Conservation (phyloP, 2,329 filamentous ascomycete species). For the Pleurostoma richardsiae region DNA sequence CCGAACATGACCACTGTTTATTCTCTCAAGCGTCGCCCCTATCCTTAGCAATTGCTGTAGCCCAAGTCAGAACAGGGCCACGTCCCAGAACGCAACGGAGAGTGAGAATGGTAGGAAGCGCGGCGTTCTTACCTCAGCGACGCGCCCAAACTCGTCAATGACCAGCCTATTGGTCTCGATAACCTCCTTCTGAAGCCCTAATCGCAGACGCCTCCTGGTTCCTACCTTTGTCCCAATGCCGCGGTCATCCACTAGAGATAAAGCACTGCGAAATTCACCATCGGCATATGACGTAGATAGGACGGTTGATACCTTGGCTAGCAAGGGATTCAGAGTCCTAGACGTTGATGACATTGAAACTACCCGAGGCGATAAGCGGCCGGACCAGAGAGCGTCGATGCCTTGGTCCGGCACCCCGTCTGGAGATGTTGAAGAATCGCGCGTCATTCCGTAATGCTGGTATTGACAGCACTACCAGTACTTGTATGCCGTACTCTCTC, state of each 20-base stretch:
- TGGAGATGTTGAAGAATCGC: no score
- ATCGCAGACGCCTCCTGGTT: constrained; percentile 69
- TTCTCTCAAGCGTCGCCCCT: constrained; percentile 67
- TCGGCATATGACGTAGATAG: constrained; percentile 92
- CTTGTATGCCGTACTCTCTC: no score
- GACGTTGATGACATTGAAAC: constrained; percentile 14
- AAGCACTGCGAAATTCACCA: constrained; percentile 80
- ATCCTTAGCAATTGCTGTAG: constrained; percentile 79
- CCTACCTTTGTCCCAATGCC: constrained; percentile 70
- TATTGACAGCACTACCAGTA: no score
- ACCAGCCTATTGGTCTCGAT: constrained; percentile 90
- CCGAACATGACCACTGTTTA: constrained; percentile 75
- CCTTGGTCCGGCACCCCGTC: no score
- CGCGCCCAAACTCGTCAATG: constrained; percentile 79
- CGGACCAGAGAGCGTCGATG: no score
- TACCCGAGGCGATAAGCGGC: no score
- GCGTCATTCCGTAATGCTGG: no score
- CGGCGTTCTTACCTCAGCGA: constrained; percentile 66
- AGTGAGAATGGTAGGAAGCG: background rate
- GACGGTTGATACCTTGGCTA: constrained; percentile 77
- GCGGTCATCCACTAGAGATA: constrained; percentile 71
- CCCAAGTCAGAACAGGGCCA: constrained; percentile 1
- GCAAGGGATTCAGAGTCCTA: constrained; percentile 59
- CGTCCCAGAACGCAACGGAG: background rate
- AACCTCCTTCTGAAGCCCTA: constrained; percentile 86